A percentile compares a stretch with the other conserved stretches of the same genome.
Conservation (phyloP, 306 rosid genomes). For the Benincasa hispida region DNA sequence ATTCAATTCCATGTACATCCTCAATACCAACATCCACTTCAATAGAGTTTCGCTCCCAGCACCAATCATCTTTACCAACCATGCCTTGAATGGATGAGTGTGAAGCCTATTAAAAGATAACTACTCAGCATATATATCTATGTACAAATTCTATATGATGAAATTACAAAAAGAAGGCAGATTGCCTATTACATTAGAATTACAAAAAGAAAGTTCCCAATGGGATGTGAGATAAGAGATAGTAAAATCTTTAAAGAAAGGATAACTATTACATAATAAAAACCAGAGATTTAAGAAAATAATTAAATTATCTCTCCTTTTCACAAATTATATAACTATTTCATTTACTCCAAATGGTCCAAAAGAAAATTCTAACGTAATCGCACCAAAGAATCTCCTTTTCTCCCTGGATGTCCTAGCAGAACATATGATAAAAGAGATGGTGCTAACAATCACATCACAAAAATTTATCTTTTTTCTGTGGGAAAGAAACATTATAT, state of each 20-base stretch:
- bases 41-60: constrained; percentile 73
- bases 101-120: constrained; percentile 48
- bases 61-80: constrained; percentile 65
- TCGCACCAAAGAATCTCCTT: background rate
- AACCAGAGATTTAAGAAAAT: background rate
- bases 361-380: background rate
- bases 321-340: background rate
- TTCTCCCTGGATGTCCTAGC: background rate
- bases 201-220: background rate
- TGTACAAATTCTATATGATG: background rate
- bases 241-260: background rate
- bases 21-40: constrained; percentile 71
- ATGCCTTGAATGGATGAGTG: constrained; percentile 34
- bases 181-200: background rate
- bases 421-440: background rate
- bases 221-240: background rate
- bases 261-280: background rate
- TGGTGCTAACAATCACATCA: background rate
- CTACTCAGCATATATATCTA: background rate
- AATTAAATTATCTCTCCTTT: background rate
- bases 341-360: background rate
- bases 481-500: background rate
- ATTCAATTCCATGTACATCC: constrained; percentile 52
- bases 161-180: background rate
- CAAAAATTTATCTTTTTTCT: background rate